phyloP scores from a whole-genome alignment of 2,329 filamentous ascomycete genomes.

The Escovopsis sp. region DNA sequence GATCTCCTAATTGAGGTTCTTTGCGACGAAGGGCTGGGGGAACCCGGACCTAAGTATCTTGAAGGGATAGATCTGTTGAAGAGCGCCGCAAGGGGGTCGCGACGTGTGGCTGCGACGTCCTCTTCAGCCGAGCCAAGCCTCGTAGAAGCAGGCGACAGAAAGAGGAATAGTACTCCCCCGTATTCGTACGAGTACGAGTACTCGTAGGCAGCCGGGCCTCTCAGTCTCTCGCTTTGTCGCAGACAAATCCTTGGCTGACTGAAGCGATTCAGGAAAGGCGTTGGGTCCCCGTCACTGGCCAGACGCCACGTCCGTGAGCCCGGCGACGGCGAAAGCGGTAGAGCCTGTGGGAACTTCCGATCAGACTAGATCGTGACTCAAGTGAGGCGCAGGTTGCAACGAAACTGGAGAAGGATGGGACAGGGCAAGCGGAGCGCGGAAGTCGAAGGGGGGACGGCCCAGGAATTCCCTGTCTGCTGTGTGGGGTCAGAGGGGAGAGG shows the following conservation, averaged over 20 bases:
- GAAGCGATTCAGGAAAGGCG: slow-evolving; percentile 9
- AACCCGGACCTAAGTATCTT: slow-evolving; percentile 9
- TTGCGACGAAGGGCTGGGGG: not conserved
- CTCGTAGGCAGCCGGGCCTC: slow-evolving; percentile 4
- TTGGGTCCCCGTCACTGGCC: slow-evolving; percentile 15
- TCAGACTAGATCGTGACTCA: not conserved
- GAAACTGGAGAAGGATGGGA: not conserved
- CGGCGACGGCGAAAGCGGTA: slow-evolving; percentile 2
- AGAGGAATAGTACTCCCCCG: no score
- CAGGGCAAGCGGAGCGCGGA: not conserved
- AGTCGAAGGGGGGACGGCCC: no score
- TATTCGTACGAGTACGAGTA: no score
- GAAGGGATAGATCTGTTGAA: not conserved
- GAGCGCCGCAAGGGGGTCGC: not conserved
- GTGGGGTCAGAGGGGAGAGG: no score
- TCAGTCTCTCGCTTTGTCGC: not conserved
- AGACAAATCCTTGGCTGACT: not conserved
- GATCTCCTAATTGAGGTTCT: slow-evolving; percentile 5
- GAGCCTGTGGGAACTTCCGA: not conserved
- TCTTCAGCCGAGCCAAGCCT: no score
- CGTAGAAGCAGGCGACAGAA: not conserved
- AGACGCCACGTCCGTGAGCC: slow-evolving; percentile 17
- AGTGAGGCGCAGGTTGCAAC: not conserved
- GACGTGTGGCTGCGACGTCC: slow-evolving; percentile 1
- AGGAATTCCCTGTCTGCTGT: no score